Evolutionary conservation across 805 yeast genomes (phyloP), one percentile per base, ranked within the genome.

Genomic region (Teunomyces cretensis): DNA sequence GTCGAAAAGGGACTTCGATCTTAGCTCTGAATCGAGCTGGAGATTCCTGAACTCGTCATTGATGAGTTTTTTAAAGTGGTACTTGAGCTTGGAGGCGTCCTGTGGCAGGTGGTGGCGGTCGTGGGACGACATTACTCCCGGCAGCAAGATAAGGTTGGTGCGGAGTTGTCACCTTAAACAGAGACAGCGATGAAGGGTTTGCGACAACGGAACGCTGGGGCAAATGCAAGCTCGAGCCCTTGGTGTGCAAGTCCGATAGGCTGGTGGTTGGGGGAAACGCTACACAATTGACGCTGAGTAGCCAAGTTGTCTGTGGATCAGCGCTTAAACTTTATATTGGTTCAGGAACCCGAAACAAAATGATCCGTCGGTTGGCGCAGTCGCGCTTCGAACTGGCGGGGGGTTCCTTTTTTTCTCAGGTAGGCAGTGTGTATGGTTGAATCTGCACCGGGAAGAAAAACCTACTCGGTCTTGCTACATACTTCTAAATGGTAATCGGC

Each of bases 1-100:
- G 46, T 70, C 77, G 51, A 72, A 71, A 13, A 68, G 59, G 17
- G 72, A 65, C 57, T 65, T 69, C 14, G 53, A 43, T 33, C 53
- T 49, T 11, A 70, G 47, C 9, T 45, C 48, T 1, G 45, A 22
- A 46, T 71, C 74, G n/a, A 64, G 51, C 52, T 71, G 75, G 42
- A 72, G 60, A 28, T 43, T 53, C 13, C 74, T 58, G 47, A 72
- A 69, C 49, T 69, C 74, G 43, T 62, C 57, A 45, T 57, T 59
- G 30, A 71, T 62, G 35, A 65, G 43, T 37, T 54, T 52, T 14
- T 45, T 48, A 36, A 63, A 66, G 46, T 61, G 52, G 15, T 50
- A 51, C 43, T 51, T 51, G 19, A 30, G 26, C 16, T 45, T 43
- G 11, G 22, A 14, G 12, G 15, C 11, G 9, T 7, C 3, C 35